Evolutionary conservation across 768 basidiomycete species (phyloP).

Genomic region (Mycena olivaceomarginata): DNA sequence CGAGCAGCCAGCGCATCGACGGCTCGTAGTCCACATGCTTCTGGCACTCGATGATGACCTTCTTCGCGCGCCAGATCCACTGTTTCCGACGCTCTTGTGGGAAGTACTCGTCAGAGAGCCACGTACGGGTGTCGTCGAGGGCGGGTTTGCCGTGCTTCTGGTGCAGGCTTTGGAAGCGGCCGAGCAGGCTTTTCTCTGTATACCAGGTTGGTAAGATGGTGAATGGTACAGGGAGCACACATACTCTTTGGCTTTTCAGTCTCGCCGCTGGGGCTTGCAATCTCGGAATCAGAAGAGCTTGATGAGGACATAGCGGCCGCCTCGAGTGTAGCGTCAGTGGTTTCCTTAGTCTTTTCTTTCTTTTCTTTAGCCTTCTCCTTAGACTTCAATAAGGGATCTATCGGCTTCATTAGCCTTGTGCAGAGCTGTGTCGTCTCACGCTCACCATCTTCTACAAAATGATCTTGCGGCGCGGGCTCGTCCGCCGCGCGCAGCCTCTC

Average conservation of each 20-base stretch:
- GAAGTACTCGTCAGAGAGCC: constrained; percentile 80
- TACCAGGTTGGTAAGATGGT: background rate
- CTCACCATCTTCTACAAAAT: constrained; percentile 74
- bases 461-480: constrained; percentile 79
- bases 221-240: background rate
- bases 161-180: constrained; percentile 68
- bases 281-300: constrained; percentile 23
- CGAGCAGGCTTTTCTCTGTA: constrained; percentile 38
- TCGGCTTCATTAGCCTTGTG: constrained; percentile 1
- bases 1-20: constrained; percentile 82
- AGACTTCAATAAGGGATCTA: constrained; percentile 7
- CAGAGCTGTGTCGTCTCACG: background rate
- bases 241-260: constrained; percentile 38
- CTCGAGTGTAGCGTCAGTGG: constrained; percentile 10
- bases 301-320: constrained; percentile 21
- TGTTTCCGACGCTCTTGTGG: constrained; percentile 93
- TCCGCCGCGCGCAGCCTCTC: constrained; percentile 79
- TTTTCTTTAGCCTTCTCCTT: constrained; percentile 39
- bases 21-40: constrained; percentile 94
- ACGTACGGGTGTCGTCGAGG: constrained; percentile 65
- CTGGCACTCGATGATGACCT: constrained; percentile 95
- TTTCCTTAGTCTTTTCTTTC: background rate
- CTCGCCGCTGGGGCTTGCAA: constrained; percentile 48
- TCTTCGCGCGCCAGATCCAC: constrained; percentile 95
- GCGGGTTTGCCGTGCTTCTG: constrained; percentile 76